Percentiles rank a stretch among this genome's conserved stretches.
Conservation (phyloP, 2,329 filamentous ascomycete species). For the Clonostachys sp. region DNA sequence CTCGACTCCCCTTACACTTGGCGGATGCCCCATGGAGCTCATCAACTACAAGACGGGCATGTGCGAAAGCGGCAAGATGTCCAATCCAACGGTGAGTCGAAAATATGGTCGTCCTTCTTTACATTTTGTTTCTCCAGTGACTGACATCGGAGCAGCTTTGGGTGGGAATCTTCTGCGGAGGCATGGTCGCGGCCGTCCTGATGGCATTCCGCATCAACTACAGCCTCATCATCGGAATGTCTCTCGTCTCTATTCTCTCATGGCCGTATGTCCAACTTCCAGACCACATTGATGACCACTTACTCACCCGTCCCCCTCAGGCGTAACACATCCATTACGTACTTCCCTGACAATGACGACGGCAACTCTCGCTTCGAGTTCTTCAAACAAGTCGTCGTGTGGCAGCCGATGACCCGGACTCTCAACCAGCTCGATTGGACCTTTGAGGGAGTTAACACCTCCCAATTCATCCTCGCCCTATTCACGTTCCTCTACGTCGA, state of each 20-base stretch:
- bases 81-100: slow-evolving; percentile 59
- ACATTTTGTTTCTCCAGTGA: background rate
- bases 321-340: slow-evolving; percentile 64
- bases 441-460: slow-evolving; percentile 40
- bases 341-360: slow-evolving; percentile 63
- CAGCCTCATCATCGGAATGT: slow-evolving; percentile 69
- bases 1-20: slow-evolving; percentile 70
- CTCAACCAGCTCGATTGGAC: slow-evolving; percentile 65
- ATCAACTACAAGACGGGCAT: slow-evolving; percentile 39
- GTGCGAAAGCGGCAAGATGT: slow-evolving; percentile 63
- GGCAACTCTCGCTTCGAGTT: slow-evolving; percentile 65
- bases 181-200: slow-evolving; percentile 73
- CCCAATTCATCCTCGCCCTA: slow-evolving; percentile 65
- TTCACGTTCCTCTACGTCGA: slow-evolving; percentile 79
- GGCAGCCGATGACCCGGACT: slow-evolving; percentile 63
- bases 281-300: background rate
- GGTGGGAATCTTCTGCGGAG: slow-evolving; percentile 79
- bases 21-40: slow-evolving; percentile 61
- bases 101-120: background rate
- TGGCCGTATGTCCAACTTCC: slow-evolving; percentile 55
- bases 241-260: slow-evolving; percentile 67
- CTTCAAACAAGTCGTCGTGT: slow-evolving; percentile 68
- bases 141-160: slow-evolving; percentile 52
- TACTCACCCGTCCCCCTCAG: slow-evolving; percentile 19
- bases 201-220: slow-evolving; percentile 76